A percentile compares a stretch with the other conserved stretches of the same genome.
These are phyloP conservation scores for Magnolia kwangsiensis DNA, from an alignment of 164 flowering plant genomes.

Conservation along the genomic window DNA sequence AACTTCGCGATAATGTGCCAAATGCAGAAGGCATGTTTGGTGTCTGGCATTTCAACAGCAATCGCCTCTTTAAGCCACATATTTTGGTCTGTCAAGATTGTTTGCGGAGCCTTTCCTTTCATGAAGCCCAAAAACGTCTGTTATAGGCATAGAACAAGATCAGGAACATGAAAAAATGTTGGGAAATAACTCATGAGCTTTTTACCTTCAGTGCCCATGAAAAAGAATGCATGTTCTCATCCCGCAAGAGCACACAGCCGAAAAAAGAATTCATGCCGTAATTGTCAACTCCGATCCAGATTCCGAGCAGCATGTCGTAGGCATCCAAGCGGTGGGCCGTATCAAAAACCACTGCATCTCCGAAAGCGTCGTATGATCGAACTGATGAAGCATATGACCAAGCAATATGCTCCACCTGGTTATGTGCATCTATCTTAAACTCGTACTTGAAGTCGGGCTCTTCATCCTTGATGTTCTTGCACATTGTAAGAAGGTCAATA, in stretches of 20 bases:
- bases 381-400: slow-evolving; percentile 72
- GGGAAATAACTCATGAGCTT: slow-evolving; percentile 1
- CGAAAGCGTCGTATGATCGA: slow-evolving; percentile 54
- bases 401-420: slow-evolving; percentile 70
- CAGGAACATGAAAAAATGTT: not conserved
- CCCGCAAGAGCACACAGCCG: slow-evolving; percentile 70
- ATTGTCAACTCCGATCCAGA: slow-evolving; percentile 83
- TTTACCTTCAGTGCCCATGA: slow-evolving; percentile 84
- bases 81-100: slow-evolving; percentile 75
- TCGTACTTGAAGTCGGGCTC: slow-evolving; percentile 61
- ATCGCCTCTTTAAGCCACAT: slow-evolving; percentile 80
- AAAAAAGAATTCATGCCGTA: slow-evolving; percentile 67
- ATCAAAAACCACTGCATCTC: slow-evolving; percentile 74
- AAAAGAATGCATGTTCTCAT: slow-evolving; percentile 70
- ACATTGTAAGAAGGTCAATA: slow-evolving; percentile 65
- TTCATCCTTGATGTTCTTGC: slow-evolving; percentile 68
- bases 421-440: slow-evolving; percentile 60
- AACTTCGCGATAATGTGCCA: slow-evolving; percentile 71
- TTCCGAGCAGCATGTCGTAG: slow-evolving; percentile 71
- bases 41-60: slow-evolving; percentile 56
- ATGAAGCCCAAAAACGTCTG: slow-evolving; percentile 70
- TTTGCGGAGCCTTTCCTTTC: slow-evolving; percentile 74
- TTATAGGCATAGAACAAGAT: slow-evolving; percentile 7
- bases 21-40: slow-evolving; percentile 80
- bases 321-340: slow-evolving; percentile 70